Evolutionary conservation across 2,329 filamentous ascomycete species (phyloP), one percentile per base, ranked within the genome.

Genomic region (Fusarium keratoplasticum): DNA sequence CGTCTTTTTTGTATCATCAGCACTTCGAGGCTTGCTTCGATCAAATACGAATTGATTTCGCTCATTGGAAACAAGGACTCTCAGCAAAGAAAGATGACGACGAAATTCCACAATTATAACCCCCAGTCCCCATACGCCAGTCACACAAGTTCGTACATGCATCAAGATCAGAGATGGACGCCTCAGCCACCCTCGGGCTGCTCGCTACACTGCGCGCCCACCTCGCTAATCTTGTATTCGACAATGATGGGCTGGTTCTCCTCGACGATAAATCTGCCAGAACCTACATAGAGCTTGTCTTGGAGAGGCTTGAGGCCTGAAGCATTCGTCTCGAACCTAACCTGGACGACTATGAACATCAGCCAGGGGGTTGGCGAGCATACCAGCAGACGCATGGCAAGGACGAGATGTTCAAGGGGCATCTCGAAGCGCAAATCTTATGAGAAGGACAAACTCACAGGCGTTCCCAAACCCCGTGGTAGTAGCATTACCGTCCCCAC

Each of bases 151-250:
- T 66, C 29, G 18, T 50, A 55, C 60, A 59, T 18, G 27, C 36
- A 25, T 38, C 40, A 64, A 33, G 9, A 55, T 54, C 22, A 29
- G 27, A 58, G 27, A 62, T 33, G 36, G 42, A 58, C 29, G 16
- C 20, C 27, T 76, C 38, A 73, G 13, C 50, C 52, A 36, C 25
- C 36, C 47, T 58, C 59, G 25, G 57, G 27, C 27, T 65, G 59
- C 40, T 69, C 70, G 9, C 69, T 71, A 40, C 77, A 80, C 18
- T 70, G 69, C 8, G 79, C 77, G 14, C 73, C 78, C 18, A 85
- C 82, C 66, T 85, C 80, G 64, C 83, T 85, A 70, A 85, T 84
- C 71, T 84, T 84, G 73, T 85, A 85, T 75, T 85, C 83, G 22
- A 86, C 83, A 31, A 82, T 73, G 20, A 80, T 71, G 29, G 80